Percentiles rank a stretch among this genome's conserved stretches.
Conservation (phyloP, 2,329 filamentous ascomycete genomes). For the Sphaerulina vaccinii region DNA sequence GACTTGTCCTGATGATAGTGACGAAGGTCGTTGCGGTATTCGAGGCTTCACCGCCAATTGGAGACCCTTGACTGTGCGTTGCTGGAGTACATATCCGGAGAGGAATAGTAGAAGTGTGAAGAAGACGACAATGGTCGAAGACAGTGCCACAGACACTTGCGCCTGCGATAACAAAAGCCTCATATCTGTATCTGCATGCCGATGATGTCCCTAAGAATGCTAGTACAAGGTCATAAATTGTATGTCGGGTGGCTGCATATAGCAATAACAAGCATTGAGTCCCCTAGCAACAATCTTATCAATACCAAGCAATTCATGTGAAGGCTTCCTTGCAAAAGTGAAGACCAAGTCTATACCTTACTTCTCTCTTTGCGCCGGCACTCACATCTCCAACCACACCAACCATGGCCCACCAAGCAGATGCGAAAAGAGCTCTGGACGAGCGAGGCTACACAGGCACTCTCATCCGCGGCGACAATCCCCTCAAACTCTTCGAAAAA, state of each 20-base stretch:
- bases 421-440: constrained; percentile 76
- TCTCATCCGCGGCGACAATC: constrained; percentile 86
- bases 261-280: not conserved
- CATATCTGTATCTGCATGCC: constrained; percentile 21
- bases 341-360: too few relatives aligned
- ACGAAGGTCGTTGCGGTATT: constrained; percentile 43
- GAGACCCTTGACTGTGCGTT: constrained; percentile 76
- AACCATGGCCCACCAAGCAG: constrained; percentile 65
- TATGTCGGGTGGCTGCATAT: constrained; percentile 13
- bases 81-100: constrained; percentile 82
- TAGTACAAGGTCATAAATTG: constrained; percentile 4
- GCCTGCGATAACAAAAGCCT: constrained; percentile 52
- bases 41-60: constrained; percentile 67
- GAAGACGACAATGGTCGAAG: constrained; percentile 63
- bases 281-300: not conserved
- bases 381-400: not conserved
- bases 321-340: not conserved
- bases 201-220: constrained; percentile 17
- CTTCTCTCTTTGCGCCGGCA: not conserved
- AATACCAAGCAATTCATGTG: constrained; percentile 13
- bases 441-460: constrained; percentile 77
- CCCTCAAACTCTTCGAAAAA: constrained; percentile 93
- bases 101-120: constrained; percentile 84
- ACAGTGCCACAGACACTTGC: constrained; percentile 69
- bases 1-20: constrained; percentile 11